Evolutionary conservation across 768 basidiomycete species (phyloP).

Genomic region (Pseudohyphozyma bogoriensis): DNA sequence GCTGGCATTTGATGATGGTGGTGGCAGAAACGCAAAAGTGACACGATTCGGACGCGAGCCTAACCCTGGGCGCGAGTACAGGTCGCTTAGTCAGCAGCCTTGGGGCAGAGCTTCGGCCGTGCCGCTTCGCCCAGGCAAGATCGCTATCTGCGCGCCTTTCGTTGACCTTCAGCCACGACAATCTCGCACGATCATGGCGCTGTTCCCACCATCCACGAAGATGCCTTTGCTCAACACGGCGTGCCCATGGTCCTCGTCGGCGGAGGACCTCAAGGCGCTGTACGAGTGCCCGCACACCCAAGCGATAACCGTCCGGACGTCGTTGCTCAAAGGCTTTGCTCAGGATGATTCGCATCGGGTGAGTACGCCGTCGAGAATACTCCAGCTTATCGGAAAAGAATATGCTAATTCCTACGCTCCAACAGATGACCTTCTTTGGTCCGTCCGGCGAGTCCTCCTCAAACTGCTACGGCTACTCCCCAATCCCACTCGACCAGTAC

Average conservation of each 20-base stretch:
- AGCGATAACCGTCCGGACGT: conserved; percentile 70
- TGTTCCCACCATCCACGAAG: conserved; percentile 1
- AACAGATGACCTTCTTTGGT: conserved; percentile 30
- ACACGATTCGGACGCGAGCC: too few relatives aligned
- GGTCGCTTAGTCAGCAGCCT: too few relatives aligned
- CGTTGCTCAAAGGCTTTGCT: conserved; percentile 58
- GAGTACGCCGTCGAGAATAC: conserved; percentile 27
- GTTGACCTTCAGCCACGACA: neutral
- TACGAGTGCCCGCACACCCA: conserved; percentile 61
- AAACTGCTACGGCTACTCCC: conserved; percentile 83
- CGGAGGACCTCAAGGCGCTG: conserved; percentile 53
- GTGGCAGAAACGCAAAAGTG: too few relatives aligned
- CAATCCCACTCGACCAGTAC: conserved; percentile 58
- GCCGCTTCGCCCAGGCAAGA: too few relatives aligned
- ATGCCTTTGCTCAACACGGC: conserved; percentile 56
- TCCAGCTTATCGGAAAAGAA: neutral
- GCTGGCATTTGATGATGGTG: too few relatives aligned
- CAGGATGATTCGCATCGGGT: conserved; percentile 59
- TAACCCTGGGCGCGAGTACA: too few relatives aligned
- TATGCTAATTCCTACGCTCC: neutral
- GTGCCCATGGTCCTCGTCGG: conserved; percentile 69
- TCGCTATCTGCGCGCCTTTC: too few relatives aligned
- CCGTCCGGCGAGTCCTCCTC: conserved; percentile 45
- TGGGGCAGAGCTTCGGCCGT: too few relatives aligned
- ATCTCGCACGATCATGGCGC: conserved; percentile 2